phyloP scores from a whole-genome alignment of 108 stramenopile species.

The Pseudonitzschia multiseries region DNA sequence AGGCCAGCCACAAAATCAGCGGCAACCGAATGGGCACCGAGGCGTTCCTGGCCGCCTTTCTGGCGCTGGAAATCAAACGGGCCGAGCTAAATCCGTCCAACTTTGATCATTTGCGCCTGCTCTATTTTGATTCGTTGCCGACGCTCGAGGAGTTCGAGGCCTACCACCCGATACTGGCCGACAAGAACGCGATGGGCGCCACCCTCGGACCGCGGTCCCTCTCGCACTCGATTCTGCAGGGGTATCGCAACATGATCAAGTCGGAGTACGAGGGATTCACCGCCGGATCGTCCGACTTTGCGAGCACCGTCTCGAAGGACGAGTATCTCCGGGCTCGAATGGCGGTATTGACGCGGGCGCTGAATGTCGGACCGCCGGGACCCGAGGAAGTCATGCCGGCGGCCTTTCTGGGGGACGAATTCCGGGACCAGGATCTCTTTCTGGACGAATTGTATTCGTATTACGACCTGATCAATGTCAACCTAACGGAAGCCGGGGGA shows the following conservation, averaged over 20 bases:
- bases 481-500: conserved; percentile 41
- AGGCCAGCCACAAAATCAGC: conserved; percentile 54
- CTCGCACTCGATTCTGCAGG: conserved; percentile 42
- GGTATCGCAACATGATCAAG: conserved; percentile 57
- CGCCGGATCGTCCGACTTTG: conserved; percentile 44
- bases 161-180: conserved; percentile 55
- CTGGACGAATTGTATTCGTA: conserved; percentile 53
- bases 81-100: conserved; percentile 13
- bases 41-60: conserved; percentile 69
- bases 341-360: conserved; percentile 67
- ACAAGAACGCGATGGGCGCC: conserved; percentile 34
- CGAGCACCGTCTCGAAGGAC: conserved; percentile 34
- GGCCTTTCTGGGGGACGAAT: conserved; percentile 28
- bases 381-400: conserved; percentile 38
- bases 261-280: conserved; percentile 65
- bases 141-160: conserved; percentile 43
- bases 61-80: conserved; percentile 32
- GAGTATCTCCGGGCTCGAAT: conserved; percentile 65
- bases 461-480: conserved; percentile 37
- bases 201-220: conserved; percentile 39
- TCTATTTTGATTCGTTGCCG: conserved; percentile 46
- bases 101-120: conserved; percentile 20
- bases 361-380: conserved; percentile 26
- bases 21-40: conserved; percentile 60
- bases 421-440: conserved; percentile 28